Evolutionary conservation across 768 basidiomycete species (phyloP).

Genomic region (Russula ochroleuca): DNA sequence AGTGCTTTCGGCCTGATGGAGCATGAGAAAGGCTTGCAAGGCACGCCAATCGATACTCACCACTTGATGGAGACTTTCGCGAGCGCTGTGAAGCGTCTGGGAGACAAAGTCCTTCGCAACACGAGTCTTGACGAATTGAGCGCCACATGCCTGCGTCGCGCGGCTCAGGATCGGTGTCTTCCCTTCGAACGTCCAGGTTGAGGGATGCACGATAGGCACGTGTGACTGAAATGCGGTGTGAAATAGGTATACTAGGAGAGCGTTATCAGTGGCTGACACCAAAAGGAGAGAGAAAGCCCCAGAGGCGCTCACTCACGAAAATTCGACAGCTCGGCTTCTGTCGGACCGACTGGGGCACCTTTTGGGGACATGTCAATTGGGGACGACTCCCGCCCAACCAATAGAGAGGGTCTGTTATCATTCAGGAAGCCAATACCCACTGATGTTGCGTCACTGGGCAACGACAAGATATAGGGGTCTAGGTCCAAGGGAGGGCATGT

Average conservation of each 20-base stretch:
- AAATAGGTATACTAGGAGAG: constrained; percentile 43
- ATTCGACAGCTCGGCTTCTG: constrained; percentile 36
- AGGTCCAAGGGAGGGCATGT: constrained; percentile 22
- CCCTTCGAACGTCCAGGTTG: constrained; percentile 45
- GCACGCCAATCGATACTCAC: constrained; percentile 38
- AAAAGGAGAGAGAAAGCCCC: constrained; percentile 23
- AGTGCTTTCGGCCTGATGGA: constrained; percentile 21
- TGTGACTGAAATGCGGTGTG: constrained; percentile 48
- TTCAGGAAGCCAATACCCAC: constrained; percentile 5
- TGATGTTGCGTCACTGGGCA: constrained; percentile 11
- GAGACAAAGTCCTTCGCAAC: constrained; percentile 44
- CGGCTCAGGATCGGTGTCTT: constrained; percentile 46
- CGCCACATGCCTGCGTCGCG: constrained; percentile 54
- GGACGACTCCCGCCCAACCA: constrained; percentile 15
- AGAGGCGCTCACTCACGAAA: constrained; percentile 42
- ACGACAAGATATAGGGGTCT: constrained; percentile 14
- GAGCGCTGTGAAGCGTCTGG: constrained; percentile 40
- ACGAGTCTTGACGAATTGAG: constrained; percentile 45
- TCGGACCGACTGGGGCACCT: constrained; percentile 16
- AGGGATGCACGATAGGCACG: constrained; percentile 48
- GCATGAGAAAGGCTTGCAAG: not conserved
- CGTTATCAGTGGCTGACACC: constrained; percentile 10
- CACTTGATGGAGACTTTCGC: constrained; percentile 45
- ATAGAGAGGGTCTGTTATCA: constrained; percentile 11
- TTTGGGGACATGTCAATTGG: constrained; percentile 14